Evolutionary conservation across 2,329 filamentous ascomycete species (phyloP), one percentile per base, ranked within the genome.

Genomic region (Ophiostoma triangulosporum): DNA sequence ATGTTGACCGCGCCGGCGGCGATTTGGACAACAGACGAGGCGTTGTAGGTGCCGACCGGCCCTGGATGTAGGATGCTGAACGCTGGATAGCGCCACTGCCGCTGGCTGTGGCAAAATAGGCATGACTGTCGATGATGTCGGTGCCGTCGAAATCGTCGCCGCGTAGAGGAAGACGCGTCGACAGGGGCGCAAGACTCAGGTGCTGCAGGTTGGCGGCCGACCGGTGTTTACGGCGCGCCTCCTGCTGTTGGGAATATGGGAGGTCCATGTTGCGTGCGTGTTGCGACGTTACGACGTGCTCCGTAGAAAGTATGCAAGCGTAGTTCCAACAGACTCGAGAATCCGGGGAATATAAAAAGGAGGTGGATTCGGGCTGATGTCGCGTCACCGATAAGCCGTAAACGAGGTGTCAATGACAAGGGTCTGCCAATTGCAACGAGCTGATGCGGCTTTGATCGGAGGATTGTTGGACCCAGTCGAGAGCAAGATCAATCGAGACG

Each of bases 181-280:
- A 83, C 53, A 84, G 68, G 27, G 81, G 81, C n/a, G 78, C 80
- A 55, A 84, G 77, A 14, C 76, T 74, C 56, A 82, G 72, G 60
- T 80, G 75, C 61, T 77, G 76, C 58, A 82, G 68, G 65, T 75
- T 81, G 49, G 73, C 76, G 27, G 73, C 72, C 22, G 80, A 81
- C 60, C 75, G 73, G 61, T 74, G 76, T 66, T 80, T 78, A 58
- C 76, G 76, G 56, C 77, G 73, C 45, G 73, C 69, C 58, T 76
- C 73, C 59, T 73, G 74, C 62, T 81, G 77, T 59, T 79, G 78
- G 58, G 77, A 78, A 64, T 79, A 81, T 56, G 77, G 76, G 57
- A 75, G 69, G 59, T 83, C 80, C 79, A 83, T 79, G 35, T 38
- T n/a, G 20, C n/a, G 14, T 38, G n/a, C n/a, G 1, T 38, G 35